Base-by-base conservation (phyloP, 1,284 basidiomycete genomes). In the Sanghuangporus baumii region DNA sequence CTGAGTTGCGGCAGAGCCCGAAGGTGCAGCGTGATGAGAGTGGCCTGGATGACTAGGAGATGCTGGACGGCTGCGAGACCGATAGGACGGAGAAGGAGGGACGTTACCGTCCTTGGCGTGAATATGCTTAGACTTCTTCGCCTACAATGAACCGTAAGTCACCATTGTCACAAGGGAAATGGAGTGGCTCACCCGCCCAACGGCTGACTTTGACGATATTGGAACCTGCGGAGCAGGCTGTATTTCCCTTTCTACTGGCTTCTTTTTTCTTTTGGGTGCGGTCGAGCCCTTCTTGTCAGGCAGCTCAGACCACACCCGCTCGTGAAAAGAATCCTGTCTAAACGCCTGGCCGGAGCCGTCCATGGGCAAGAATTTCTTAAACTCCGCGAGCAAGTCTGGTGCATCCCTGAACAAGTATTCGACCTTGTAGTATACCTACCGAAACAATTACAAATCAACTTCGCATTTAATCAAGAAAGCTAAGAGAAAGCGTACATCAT, bases 351-450 rank as follows among this genome's bases (percentile, higher is more conserved):
- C 66, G 41, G 76, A 77, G 4, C 70, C 71, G 1, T 74, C 73
- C 11, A 74, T 75, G 8, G 96, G 96, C 2, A 99, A 77, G 75
- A 99, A 99, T 71, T 93, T 92, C 74, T 94, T 96, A 81, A 99
- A 99, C 74, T 99, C 96, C 51, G 88, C 86, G 61, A 99, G 79
- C 51, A 99, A 83, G 69, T 99, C 97, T 5, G 91, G 93, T 0
- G 94, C 93, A 69, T 93, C 89, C 72, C 91, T 89, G 81, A 99
- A 99, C 34, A 99, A 83, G 68, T 86, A 79, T 61, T 94, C 93
- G 3, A 99, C 96, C 75, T 98, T 96, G 23, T 87, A 85, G 73
- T 94, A 97, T 5, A 98, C 96, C 81, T 96, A 84, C 37, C 80
- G 43, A 46, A 80, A 80, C 85, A 71, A 58, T 50, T 60, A 51